These are phyloP conservation scores for Chimonanthus praecox DNA, from an alignment of 164 flowering plant species.

Conservation along the genomic window DNA sequence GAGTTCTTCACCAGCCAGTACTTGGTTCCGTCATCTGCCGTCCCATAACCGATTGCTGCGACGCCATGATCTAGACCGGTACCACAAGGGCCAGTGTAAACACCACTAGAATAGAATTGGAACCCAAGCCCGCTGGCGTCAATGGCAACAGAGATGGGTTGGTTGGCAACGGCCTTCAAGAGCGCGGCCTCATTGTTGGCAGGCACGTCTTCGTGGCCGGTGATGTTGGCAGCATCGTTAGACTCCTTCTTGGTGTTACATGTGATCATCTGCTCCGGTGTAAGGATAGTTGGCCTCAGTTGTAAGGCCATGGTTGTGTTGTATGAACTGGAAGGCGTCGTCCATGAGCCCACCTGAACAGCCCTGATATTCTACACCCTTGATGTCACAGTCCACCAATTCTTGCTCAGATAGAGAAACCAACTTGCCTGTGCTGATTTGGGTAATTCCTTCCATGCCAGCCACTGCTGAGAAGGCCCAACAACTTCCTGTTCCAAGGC, in stretches of 20 bases:
- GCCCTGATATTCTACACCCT: not conserved
- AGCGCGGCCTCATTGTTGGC: conserved; percentile 11
- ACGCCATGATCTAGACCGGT: conserved; percentile 31
- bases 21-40: conserved; percentile 25
- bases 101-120: conserved; percentile 22
- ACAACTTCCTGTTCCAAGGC: not conserved
- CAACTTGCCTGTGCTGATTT: not conserved
- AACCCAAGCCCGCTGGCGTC: conserved; percentile 23
- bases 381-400: conserved; percentile 1
- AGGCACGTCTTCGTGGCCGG: conserved; percentile 5
- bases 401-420: conserved; percentile 7
- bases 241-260: conserved; percentile 1
- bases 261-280: not conserved
- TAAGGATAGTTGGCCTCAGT: conserved; percentile 9
- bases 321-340: conserved; percentile 6
- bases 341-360: conserved; percentile 2
- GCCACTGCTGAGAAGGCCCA: conserved; percentile 12
- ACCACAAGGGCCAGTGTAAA: conserved; percentile 34
- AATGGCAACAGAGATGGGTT: conserved; percentile 27
- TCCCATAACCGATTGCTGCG: conserved; percentile 36
- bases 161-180: conserved; percentile 15
- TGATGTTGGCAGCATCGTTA: not conserved
- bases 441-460: conserved; percentile 1
- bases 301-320: conserved; percentile 1
- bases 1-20: conserved; percentile 44